Evolutionary conservation across 2,329 filamentous ascomycete species (phyloP).

Genomic region (Pestalotiopsis sp.): DNA sequence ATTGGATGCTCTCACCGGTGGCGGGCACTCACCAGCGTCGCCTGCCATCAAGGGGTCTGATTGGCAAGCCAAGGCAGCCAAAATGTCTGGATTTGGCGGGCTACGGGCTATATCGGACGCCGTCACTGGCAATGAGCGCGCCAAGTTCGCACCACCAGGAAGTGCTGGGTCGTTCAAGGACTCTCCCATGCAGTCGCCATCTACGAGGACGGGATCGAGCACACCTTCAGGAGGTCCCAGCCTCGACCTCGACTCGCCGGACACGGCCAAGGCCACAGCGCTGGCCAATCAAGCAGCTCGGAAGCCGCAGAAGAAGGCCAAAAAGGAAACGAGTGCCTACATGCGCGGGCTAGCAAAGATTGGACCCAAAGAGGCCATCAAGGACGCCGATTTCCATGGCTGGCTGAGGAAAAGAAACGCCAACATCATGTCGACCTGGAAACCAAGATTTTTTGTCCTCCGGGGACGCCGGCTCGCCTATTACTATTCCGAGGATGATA

Average conservation of each 20-base stretch:
- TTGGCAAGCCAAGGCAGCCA: conserved; percentile 59
- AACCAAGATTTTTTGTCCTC: conserved; percentile 91
- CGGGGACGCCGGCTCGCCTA: conserved; percentile 90
- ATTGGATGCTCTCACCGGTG: conserved; percentile 46
- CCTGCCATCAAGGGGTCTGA: conserved; percentile 48
- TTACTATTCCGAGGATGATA: conserved; percentile 93
- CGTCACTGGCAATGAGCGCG: conserved; percentile 55
- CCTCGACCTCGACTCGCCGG: conserved; percentile 78
- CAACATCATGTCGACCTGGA: conserved; percentile 97
- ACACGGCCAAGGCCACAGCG: conserved; percentile 57
- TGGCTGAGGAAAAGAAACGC: conserved; percentile 99
- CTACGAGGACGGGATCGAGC: conserved; percentile 74
- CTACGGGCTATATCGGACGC: conserved; percentile 84
- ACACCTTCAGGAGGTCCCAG: conserved; percentile 68
- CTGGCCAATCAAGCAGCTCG: conserved; percentile 41
- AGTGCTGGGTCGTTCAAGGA: conserved; percentile 54
- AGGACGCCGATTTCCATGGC: conserved; percentile 87
- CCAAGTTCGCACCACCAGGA: conserved; percentile 50
- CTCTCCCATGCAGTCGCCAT: conserved; percentile 61
- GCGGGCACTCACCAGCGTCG: conserved; percentile 45
- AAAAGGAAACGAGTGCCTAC: conserved; percentile 95
- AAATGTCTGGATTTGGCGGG: conserved; percentile 60
- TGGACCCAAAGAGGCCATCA: conserved; percentile 79
- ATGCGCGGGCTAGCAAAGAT: conserved; percentile 83
- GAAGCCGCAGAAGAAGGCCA: conserved; percentile 66